phyloP scores from a whole-genome alignment of 2,329 filamentous ascomycete genomes.

The Fusarium temperatum region DNA sequence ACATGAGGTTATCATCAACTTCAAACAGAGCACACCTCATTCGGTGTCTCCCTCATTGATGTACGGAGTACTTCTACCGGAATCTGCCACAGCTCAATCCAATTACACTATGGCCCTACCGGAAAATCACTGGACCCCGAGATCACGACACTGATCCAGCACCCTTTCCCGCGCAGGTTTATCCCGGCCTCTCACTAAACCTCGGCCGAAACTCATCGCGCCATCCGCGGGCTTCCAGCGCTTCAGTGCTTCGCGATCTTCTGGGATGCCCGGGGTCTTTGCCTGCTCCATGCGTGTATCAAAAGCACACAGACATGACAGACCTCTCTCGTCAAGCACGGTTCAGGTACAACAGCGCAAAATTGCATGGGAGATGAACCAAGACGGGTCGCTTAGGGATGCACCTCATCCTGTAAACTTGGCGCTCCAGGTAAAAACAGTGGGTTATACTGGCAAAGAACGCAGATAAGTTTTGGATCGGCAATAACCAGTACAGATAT shows the following conservation, averaged over 20 bases:
- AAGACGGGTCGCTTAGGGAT: conserved; percentile 13
- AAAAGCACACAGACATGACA: neutral
- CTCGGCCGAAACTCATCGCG: conserved; percentile 37
- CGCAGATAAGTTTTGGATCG: neutral
- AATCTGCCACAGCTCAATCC: neutral
- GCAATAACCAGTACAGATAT: neutral
- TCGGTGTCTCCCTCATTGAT: neutral
- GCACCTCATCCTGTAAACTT: conserved; percentile 19
- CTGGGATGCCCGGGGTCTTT: conserved; percentile 21
- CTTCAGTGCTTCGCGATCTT: conserved; percentile 22
- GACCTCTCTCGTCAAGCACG: conserved; percentile 11
- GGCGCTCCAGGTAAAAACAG: neutral
- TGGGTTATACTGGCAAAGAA: neutral
- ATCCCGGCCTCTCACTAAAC: conserved; percentile 20
- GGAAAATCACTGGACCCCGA: conserved; percentile 6
- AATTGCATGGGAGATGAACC: conserved; percentile 11
- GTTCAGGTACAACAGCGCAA: conserved; percentile 13
- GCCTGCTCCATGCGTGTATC: conserved; percentile 25
- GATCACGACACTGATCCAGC: neutral
- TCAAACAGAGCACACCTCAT: neutral
- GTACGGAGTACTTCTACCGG: neutral
- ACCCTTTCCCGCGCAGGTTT: conserved; percentile 9
- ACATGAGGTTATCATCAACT: conserved; percentile 18
- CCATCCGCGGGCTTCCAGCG: conserved; percentile 26
- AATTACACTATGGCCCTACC: neutral